These are phyloP conservation scores for Lepiota subincarnata DNA, from an alignment of 768 basidiomycete genomes.

Conservation along the genomic window DNA sequence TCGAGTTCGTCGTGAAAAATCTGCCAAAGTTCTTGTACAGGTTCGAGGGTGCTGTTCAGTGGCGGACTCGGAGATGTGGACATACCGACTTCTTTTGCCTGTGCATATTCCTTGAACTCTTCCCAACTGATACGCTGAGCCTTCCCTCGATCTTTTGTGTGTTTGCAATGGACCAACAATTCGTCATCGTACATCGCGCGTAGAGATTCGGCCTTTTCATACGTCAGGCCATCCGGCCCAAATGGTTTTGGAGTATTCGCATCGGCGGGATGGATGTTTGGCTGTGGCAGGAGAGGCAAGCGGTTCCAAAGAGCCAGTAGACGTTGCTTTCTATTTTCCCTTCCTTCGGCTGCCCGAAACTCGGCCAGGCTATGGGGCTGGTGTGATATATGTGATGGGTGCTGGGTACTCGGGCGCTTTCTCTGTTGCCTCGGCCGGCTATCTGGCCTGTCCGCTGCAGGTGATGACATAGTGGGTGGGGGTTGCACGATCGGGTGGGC, in stretches of 20 bases:
- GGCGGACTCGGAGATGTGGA: conserved; percentile 13
- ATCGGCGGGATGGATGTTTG: conserved; percentile 9
- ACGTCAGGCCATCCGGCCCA: conserved; percentile 34
- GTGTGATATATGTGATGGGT: conserved; percentile 38
- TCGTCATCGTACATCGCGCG: conserved; percentile 76
- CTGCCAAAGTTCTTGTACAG: conserved; percentile 73
- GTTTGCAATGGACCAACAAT: conserved; percentile 54
- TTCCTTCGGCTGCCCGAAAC: conserved; percentile 62
- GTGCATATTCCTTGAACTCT: conserved; percentile 71
- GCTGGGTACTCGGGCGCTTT: not conserved
- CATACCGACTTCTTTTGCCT: conserved; percentile 78
- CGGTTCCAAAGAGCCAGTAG: conserved; percentile 62
- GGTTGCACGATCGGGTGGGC: not conserved
- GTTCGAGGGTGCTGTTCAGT: conserved; percentile 10
- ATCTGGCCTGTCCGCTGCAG: conserved; percentile 4
- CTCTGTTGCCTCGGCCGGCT: not conserved
- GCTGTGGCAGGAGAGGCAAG: conserved; percentile 33
- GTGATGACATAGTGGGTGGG: conserved; percentile 5
- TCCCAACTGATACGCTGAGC: conserved; percentile 58
- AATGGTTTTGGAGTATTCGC: conserved; percentile 1
- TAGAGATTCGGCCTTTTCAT: conserved; percentile 59
- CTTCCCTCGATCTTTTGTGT: conserved; percentile 34
- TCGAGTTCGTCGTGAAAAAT: conserved; percentile 91
- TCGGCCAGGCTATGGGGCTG: conserved; percentile 50
- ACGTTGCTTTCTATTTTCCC: conserved; percentile 54